These are phyloP conservation scores for Fusarium pseudocircinatum DNA, from an alignment of 2,329 filamentous ascomycete species.

Conservation along the genomic window DNA sequence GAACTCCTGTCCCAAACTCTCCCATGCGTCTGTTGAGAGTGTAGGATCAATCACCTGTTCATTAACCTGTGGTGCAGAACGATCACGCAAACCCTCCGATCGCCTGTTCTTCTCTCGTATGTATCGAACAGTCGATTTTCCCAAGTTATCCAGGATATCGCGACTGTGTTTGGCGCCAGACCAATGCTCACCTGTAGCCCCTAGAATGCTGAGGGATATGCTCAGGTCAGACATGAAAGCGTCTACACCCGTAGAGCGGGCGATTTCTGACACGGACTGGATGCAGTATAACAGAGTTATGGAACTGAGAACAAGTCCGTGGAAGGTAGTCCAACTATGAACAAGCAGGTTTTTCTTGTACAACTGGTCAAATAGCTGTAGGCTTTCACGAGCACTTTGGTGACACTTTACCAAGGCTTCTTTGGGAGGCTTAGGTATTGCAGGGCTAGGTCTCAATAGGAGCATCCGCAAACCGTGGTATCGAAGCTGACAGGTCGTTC, in stretches of 20 bases:
- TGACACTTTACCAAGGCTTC: conserved; percentile 55
- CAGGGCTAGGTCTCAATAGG: conserved; percentile 61
- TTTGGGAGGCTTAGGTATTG: conserved; percentile 57
- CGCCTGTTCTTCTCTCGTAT: conserved; percentile 27
- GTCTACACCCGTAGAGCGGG: conserved; percentile 49
- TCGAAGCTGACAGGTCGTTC: conserved; percentile 53
- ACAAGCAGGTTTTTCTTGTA: conserved; percentile 56
- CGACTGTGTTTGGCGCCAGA: conserved; percentile 58
- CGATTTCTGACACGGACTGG: conserved; percentile 55
- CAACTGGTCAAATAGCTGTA: conserved; percentile 54
- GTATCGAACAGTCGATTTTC: conserved; percentile 45
- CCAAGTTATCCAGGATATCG: conserved; percentile 55
- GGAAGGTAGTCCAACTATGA: conserved; percentile 60
- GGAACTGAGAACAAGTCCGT: conserved; percentile 58
- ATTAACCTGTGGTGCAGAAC: not conserved
- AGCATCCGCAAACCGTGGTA: conserved; percentile 61
- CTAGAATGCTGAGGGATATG: conserved; percentile 57
- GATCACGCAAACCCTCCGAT: not conserved
- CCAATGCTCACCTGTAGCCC: conserved; percentile 63
- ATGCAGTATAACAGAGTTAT: conserved; percentile 63
- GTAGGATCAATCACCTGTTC: not conserved
- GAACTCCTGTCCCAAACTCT: not conserved
- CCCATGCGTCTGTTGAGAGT: not conserved
- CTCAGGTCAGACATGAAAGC: conserved; percentile 54
- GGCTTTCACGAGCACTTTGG: conserved; percentile 52